Conservation (phyloP, 2,329 filamentous ascomycete species). For the Davidsoniella australis region DNA sequence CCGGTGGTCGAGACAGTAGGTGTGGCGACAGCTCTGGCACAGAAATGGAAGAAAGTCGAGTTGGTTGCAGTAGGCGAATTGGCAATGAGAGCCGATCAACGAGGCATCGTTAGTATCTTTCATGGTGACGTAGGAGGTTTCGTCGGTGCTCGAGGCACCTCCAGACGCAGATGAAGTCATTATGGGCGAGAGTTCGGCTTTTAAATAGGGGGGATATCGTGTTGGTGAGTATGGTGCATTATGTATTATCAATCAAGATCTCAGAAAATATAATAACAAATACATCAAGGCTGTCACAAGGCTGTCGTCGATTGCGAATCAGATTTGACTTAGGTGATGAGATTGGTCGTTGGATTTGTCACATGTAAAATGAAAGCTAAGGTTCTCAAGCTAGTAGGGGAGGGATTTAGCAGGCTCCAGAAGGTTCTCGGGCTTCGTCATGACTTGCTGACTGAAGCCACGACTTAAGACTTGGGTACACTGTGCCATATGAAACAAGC, state of each 20-base stretch:
- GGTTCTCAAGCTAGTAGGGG: neutral
- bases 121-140: constrained; percentile 54
- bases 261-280: neutral
- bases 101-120: constrained; percentile 56
- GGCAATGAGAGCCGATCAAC: constrained; percentile 78
- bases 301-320: neutral
- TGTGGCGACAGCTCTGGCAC: constrained; percentile 73
- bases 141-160: constrained; percentile 20
- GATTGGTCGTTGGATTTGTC: neutral
- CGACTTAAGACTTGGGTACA: no score
- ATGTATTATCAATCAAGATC: neutral
- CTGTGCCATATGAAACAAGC: neutral
- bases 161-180: constrained; percentile 6
- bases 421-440: constrained; percentile 1
- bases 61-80: constrained; percentile 79
- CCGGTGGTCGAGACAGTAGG: constrained; percentile 88
- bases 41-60: constrained; percentile 92
- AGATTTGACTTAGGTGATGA: neutral
- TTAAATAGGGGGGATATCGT: constrained; percentile 11
- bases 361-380: neutral
- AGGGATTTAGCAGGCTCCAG: neutral
- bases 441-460: neutral
- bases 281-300: neutral
- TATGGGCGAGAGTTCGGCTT: neutral
- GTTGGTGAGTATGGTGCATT: neutral